Percentiles rank a stretch among this genome's conserved stretches.
These are phyloP conservation scores for Phlegmacium glaucopus DNA, from an alignment of 768 basidiomycete genomes.

Conservation along the genomic window DNA sequence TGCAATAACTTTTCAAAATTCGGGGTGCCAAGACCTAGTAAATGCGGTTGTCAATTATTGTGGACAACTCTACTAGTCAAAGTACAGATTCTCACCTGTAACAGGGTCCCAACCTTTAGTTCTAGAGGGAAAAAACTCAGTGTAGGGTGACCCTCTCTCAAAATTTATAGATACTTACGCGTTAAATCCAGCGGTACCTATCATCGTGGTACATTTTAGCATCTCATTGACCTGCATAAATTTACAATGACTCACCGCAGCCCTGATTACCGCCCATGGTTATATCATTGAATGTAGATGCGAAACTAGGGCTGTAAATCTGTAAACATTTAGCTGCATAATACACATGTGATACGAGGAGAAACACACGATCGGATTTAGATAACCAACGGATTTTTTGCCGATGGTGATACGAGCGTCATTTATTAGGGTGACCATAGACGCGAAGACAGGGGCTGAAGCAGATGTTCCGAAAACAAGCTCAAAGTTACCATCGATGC, in stretches of 20 bases:
- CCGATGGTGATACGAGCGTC: slow-evolving; percentile 42
- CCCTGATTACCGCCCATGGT: slow-evolving; percentile 20
- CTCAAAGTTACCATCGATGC: slow-evolving; percentile 32
- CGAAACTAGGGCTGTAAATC: slow-evolving; percentile 17
- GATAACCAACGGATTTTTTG: slow-evolving; percentile 46
- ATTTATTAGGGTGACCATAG: slow-evolving; percentile 50
- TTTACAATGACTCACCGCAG: slow-evolving; percentile 11
- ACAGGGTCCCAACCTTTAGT: slow-evolving; percentile 41
- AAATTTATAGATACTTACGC: slow-evolving; percentile 19
- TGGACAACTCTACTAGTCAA: neutral
- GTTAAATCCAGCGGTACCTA: slow-evolving; percentile 32
- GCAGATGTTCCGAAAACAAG: slow-evolving; percentile 42
- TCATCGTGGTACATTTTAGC: no score
- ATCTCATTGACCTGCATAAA: neutral
- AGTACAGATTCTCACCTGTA: slow-evolving; percentile 22
- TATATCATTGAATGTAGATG: slow-evolving; percentile 22
- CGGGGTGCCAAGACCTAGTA: slow-evolving; percentile 37
- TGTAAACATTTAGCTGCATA: neutral
- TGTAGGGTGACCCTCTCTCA: neutral
- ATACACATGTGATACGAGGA: neutral
- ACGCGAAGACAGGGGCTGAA: slow-evolving; percentile 34
- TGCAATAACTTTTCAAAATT: slow-evolving; percentile 22
- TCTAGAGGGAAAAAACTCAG: slow-evolving; percentile 15
- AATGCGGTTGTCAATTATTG: neutral
- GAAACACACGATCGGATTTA: slow-evolving; percentile 37